Evolutionary conservation across 2,329 filamentous ascomycete species (phyloP).

Genomic region (Sphaerulina vaccinii): DNA sequence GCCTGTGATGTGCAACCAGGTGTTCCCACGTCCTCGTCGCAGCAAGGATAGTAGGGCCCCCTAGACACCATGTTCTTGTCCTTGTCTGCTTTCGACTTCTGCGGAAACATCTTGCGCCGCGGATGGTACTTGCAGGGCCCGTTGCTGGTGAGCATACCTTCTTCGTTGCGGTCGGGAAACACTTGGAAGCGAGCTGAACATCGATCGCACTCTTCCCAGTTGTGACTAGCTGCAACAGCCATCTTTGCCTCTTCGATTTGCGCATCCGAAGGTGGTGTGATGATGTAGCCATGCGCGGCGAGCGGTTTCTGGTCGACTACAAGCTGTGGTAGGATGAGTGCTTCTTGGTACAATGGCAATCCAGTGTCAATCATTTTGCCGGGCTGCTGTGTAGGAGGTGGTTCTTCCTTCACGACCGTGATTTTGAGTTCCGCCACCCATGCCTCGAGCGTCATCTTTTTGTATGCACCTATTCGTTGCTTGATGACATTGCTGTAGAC

Average conservation of each 20-base stretch:
- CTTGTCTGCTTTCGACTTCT: slow-evolving; percentile 54
- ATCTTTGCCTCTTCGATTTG: slow-evolving; percentile 66
- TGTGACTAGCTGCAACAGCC: slow-evolving; percentile 65
- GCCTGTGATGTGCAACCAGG: slow-evolving; percentile 71
- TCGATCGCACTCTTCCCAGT: slow-evolving; percentile 86
- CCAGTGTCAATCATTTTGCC: slow-evolving; percentile 63
- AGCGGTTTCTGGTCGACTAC: slow-evolving; percentile 62
- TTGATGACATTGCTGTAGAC: slow-evolving; percentile 86
- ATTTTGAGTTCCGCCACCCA: slow-evolving; percentile 57
- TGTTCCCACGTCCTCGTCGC: slow-evolving; percentile 70
- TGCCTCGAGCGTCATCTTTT: slow-evolving; percentile 68
- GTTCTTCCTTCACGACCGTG: slow-evolving; percentile 21
- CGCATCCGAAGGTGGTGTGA: slow-evolving; percentile 60
- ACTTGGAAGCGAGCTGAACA: slow-evolving; percentile 86
- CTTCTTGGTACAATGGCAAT: slow-evolving; percentile 66
- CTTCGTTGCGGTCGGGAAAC: slow-evolving; percentile 77
- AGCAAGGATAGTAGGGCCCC: slow-evolving; percentile 72
- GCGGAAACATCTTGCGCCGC: slow-evolving; percentile 64
- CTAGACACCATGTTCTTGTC: slow-evolving; percentile 49
- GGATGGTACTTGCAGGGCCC: slow-evolving; percentile 81
- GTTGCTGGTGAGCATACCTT: slow-evolving; percentile 74
- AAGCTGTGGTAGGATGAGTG: slow-evolving; percentile 61
- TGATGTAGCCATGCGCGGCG: slow-evolving; percentile 73
- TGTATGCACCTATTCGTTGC: slow-evolving; percentile 72
- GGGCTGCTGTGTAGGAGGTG: slow-evolving; percentile 28